Percentiles rank a stretch among this genome's conserved stretches.
Conservation (phyloP, 2,329 filamentous ascomycete species). For the Aspergillus viridinutans region DNA sequence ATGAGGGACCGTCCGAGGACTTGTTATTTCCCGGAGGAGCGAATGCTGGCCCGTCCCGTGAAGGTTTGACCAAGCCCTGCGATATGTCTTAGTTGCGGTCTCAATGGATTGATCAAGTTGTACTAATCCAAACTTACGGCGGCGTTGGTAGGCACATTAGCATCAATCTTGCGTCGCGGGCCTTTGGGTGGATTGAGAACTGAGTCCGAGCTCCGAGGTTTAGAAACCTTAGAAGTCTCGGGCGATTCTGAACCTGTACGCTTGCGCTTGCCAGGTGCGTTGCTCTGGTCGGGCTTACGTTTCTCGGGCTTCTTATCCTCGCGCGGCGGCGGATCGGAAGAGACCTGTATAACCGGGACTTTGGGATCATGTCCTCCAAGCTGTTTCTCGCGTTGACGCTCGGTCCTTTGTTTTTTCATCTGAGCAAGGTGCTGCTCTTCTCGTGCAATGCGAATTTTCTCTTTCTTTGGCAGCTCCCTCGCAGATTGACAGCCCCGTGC, state of each 20-base stretch:
- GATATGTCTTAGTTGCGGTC: neutral
- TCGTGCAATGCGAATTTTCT: constrained; percentile 32
- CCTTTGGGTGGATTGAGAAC: constrained; percentile 24
- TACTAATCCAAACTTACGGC: constrained; percentile 13
- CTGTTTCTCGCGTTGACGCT: constrained; percentile 39
- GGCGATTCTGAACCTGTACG: constrained; percentile 22
- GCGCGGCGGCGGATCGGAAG: constrained; percentile 15
- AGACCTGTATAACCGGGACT: constrained; percentile 37
- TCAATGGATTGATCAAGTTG: neutral
- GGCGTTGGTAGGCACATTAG: constrained; percentile 16
- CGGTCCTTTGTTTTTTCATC: constrained; percentile 30
- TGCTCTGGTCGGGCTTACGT: constrained; percentile 8
- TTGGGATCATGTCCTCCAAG: constrained; percentile 43
- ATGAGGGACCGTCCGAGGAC: constrained; percentile 10
- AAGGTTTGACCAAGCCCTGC: constrained; percentile 40
- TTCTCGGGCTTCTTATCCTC: constrained; percentile 9
- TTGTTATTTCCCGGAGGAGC: constrained; percentile 19
- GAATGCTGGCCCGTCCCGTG: constrained; percentile 33
- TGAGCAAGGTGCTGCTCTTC: constrained; percentile 36
- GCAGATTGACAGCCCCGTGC: constrained; percentile 31
- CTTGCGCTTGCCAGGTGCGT: constrained; percentile 30
- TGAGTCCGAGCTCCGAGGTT: constrained; percentile 24
- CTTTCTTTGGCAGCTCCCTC: constrained; percentile 31
- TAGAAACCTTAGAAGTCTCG: constrained; percentile 22
- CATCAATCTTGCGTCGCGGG: constrained; percentile 20